Base-by-base conservation (phyloP, 768 basidiomycete species). In the Hypsizygus marmoreus region DNA sequence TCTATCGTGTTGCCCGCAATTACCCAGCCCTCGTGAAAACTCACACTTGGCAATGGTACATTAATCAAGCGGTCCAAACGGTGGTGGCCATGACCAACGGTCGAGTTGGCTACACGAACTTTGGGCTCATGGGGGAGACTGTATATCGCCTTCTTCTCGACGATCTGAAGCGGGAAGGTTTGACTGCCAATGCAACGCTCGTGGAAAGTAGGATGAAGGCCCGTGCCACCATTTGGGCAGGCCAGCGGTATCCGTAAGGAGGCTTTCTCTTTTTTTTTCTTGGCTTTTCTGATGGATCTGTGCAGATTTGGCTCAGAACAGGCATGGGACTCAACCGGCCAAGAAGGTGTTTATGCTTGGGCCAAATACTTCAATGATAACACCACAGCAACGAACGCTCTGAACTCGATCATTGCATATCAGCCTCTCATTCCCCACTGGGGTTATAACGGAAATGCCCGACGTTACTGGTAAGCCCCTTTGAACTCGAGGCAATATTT, bases 361-460 rank as follows among this genome's bases (percentile, higher is more conserved):
- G 67, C 71, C 35, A 75, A 67, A 47, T 77, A 72, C 55, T 80
- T 81, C 65, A 77, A 77, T 50, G 73, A 80, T 51, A 66, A 70
- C 0, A 68, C 60, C 4, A 80, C 79, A 2, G 73, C 77, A 2
- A 63, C 65, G 24, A 80, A 80, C 54, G 71, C 73, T 5, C 62
- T 81, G 53, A 79, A 79, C 49, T 79, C 79, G 2, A 78, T 80
- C 39, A 56, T 81, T 37, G 79, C 78, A 1, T 81, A 80, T 50
- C 76, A 81, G 52, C 78, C 79, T 2, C 66, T 75, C 5, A 70
- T 80, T 25, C 71, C 79, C n/a, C 79, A 80, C 57, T 81, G 79
- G 79, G 79, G 78, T 12, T 80, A 80, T 60, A 80, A 80, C 52
- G 79, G 79, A 6, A 81, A 80, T 54, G 79, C 79, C 1, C 65